Base-by-base conservation (phyloP, 441 rosid species). In the Corymbia calophylla region DNA sequence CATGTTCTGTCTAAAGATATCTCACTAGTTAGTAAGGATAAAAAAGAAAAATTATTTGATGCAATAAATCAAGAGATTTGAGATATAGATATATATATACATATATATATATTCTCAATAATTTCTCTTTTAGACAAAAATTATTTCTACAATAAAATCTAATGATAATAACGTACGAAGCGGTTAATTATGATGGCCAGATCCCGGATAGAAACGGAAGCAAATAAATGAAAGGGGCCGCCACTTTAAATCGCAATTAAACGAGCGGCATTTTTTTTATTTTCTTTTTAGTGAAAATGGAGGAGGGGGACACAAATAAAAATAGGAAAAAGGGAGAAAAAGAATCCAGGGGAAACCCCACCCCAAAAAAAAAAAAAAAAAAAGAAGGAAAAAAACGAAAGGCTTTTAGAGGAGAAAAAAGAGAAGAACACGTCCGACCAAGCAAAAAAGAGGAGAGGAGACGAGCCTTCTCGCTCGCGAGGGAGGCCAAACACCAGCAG, bases 391-490 rank as follows among this genome's bases (percentile, higher is more conserved):
- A 68, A 31, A 35, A 35, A 9, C 29, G 62, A 21, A 18, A 32
- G 35, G 48, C 81, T 19, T 39, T 10, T 3, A 9, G 15, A 2
- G n/a, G 18, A 53, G 7, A 53, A 17, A 54, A 17, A 55, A 77
- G 84, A 77, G 84, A 77, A 44, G 51, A 77, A 77, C 84, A 23
- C 84, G 84, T 77, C 84, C 84, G 51, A 77, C 84, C 84, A 77
- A 44, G n/a, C n/a, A 44, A 77, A 70, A 77, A 70, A 7, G 16
- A 23, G 21, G 17, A 3, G 32, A 14, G 32, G 4, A 77, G 64
- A 58, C 25, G 3, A 73, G 48, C 17, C 84, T 62, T 6, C 44
- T 39, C 39, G 39, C 14, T 15, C 4, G 68, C 68, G 68, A 53
- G 70, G 19, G 9, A 35, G 6, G 44, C 44, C 5, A 39, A 39